Base-by-base conservation (phyloP, 2,329 filamentous ascomycete genomes). In the Myriosclerotinia curreyana region DNA sequence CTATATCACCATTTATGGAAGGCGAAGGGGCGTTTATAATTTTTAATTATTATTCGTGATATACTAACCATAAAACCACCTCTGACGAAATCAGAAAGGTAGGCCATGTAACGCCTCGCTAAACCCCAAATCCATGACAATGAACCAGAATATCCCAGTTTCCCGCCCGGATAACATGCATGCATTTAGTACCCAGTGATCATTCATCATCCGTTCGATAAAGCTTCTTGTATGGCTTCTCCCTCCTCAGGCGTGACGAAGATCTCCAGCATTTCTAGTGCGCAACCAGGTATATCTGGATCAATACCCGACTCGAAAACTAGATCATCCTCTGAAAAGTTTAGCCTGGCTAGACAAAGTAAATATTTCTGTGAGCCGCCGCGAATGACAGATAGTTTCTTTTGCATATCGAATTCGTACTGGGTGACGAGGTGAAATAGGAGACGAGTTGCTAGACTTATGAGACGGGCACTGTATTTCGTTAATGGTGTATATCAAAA, bases 311-410 rank as follows among this genome's bases (percentile, higher is more conserved):
- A 80, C 76, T 97, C 92, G 36, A 96, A 81, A 14, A 95, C 83
- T 11, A 90, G 76, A 38, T 91, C 89, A 66, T 96, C 91, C 28
- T 87, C 85, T 7, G 86, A 88, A 74, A 96, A 97, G 0, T 91
- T 92, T n/a, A 98, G 78, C 50, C 94, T 79, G 0, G 91, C 92
- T 52, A 99, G 79, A 2, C 86, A 86, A 12, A 97, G 84, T 1
- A 96, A 79, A 71, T 96, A 94, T 60, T 92, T 92, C 72, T 96
- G 92, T 60, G 86, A 84, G 0, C 88, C 90, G 3, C 91, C 91
- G 6, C 85, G 82, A 0, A 90, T 84, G 11, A 83, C 83, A 0
- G 83, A 81, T 6, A 96, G 79, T 74, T 94, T 96, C 56, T 84
- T 82, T 56, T 86, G 83, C 67, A 96, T 84, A 69, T 94, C 84